Evolutionary conservation across 2,329 filamentous ascomycete species (phyloP).

Genomic region (Lecanoromycetidae sp.): DNA sequence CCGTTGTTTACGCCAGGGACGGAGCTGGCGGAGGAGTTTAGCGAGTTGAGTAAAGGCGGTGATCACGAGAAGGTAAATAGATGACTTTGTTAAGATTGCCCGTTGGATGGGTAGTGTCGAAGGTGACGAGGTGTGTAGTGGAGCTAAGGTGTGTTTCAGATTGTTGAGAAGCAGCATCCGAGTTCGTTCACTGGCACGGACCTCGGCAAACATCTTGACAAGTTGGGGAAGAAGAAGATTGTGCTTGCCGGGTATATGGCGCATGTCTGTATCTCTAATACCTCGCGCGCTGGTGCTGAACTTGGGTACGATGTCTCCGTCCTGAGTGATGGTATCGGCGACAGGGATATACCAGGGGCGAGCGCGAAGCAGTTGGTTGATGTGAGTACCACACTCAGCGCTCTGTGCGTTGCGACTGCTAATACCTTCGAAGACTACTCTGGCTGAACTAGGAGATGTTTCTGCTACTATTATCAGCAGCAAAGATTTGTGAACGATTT

Average conservation of each 20-base stretch:
- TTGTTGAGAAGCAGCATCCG: conserved; percentile 47
- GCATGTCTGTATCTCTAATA: conserved; percentile 53
- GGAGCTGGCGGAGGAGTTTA: conserved; percentile 47
- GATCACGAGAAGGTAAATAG: conserved; percentile 36
- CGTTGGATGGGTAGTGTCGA: too few species aligned
- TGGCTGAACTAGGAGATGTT: conserved; percentile 13
- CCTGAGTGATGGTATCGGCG: conserved; percentile 50
- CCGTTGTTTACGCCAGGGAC: conserved; percentile 56
- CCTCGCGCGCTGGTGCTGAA: conserved; percentile 48
- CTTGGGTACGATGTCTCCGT: conserved; percentile 52
- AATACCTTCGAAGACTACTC: conserved; percentile 16
- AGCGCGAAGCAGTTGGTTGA: conserved; percentile 40
- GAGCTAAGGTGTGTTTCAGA: conserved; percentile 10
- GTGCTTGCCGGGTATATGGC: conserved; percentile 44
- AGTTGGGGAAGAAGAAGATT: conserved; percentile 44
- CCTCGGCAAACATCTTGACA: conserved; percentile 43
- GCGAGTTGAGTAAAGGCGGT: conserved; percentile 40
- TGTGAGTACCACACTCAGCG: conserved; percentile 22
- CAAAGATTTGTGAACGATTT: background rate
- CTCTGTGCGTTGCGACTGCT: background rate
- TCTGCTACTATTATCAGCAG: conserved; percentile 12
- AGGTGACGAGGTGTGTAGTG: background rate
- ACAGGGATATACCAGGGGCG: conserved; percentile 53
- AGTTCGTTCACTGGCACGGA: conserved; percentile 50
- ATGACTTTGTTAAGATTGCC: too few species aligned